Conservation (phyloP, 257 asterid genomes). For the Solanum megistacrolobum region DNA sequence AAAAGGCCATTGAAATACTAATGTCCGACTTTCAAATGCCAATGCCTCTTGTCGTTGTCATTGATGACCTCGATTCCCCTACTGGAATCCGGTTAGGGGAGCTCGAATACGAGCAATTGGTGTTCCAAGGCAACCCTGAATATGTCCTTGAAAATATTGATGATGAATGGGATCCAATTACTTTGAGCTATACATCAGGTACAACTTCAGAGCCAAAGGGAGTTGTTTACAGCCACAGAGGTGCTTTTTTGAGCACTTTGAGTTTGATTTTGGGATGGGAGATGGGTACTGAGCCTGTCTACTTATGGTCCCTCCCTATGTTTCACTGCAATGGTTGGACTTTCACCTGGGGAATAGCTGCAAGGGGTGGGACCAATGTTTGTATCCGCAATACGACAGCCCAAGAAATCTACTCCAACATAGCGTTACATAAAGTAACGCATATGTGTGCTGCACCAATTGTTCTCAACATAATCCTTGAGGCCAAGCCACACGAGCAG, state of each 20-base stretch:
- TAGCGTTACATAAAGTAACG: conserved; percentile 46
- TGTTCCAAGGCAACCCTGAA: conserved; percentile 30
- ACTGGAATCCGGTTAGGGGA: conserved; percentile 40
- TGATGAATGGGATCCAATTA: conserved; percentile 77
- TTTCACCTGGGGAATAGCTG: conserved; percentile 86
- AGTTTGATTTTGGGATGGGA: conserved; percentile 69
- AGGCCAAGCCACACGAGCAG: conserved; percentile 46
- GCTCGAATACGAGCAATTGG: conserved; percentile 59
- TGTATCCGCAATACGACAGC: conserved; percentile 73
- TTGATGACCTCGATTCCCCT: conserved; percentile 51
- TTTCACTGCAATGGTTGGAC: conserved; percentile 98
- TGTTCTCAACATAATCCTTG: conserved; percentile 55
- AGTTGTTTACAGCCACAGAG: conserved; percentile 82
- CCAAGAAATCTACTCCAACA: conserved; percentile 44
- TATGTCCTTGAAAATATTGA: conserved; percentile 21
- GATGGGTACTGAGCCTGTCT: conserved; percentile 67
- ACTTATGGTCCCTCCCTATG: conserved; percentile 90
- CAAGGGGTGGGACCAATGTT: conserved; percentile 84
- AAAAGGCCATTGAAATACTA: conserved; percentile 37
- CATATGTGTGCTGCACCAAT: conserved; percentile 94
- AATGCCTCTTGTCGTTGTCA: conserved; percentile 47
- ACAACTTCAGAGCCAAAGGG: conserved; percentile 79
- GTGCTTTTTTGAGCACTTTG: conserved; percentile 66
- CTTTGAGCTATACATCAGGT: conserved; percentile 80
- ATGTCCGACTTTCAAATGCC: conserved; percentile 8